These are phyloP conservation scores for Penicillium decumbens DNA, from an alignment of 2,329 filamentous ascomycete species.

Conservation along the genomic window DNA sequence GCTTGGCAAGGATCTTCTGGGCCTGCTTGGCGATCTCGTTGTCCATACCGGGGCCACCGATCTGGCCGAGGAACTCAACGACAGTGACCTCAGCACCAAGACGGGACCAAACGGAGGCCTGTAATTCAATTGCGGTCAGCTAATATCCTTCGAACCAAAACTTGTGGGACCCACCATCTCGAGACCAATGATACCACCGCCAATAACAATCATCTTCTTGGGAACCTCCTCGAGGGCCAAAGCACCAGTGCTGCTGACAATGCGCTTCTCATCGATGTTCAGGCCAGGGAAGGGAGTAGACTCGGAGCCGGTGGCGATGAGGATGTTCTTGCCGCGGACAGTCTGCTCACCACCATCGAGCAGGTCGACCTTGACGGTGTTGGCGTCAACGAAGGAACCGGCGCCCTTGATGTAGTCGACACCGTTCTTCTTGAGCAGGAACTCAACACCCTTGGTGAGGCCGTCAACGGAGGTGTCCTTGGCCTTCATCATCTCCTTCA, in stretches of 20 bases:
- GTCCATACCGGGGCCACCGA: conserved; percentile 97
- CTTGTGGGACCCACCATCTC: conserved; percentile 67
- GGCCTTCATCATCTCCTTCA: conserved; percentile 94
- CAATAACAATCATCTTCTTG: conserved; percentile 95
- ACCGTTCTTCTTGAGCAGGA: conserved; percentile 98
- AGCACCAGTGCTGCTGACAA: conserved; percentile 93
- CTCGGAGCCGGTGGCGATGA: conserved; percentile 95
- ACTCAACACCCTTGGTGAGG: conserved; percentile 96
- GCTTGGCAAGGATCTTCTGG: conserved; percentile 91
- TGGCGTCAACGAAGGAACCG: conserved; percentile 78
- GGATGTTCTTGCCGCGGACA: conserved; percentile 89
- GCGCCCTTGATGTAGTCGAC: conserved; percentile 97
- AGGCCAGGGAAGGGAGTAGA: conserved; percentile 94
- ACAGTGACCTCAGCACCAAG: conserved; percentile 93
- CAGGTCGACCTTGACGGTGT: conserved; percentile 86
- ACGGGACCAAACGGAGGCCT: conserved; percentile 90
- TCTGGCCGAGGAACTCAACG: conserved; percentile 92
- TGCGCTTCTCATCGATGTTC: conserved; percentile 94
- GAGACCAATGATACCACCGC: conserved; percentile 95
- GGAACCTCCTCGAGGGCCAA: conserved; percentile 85
- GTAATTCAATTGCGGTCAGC: neutral
- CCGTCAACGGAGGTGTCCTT: conserved; percentile 87
- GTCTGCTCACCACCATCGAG: conserved; percentile 87
- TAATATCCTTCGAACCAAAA: neutral
- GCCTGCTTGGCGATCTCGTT: conserved; percentile 82